phyloP scores from a whole-genome alignment of 495 filamentous ascomycete species.

The Annulohypoxylon maeteangense region DNA sequence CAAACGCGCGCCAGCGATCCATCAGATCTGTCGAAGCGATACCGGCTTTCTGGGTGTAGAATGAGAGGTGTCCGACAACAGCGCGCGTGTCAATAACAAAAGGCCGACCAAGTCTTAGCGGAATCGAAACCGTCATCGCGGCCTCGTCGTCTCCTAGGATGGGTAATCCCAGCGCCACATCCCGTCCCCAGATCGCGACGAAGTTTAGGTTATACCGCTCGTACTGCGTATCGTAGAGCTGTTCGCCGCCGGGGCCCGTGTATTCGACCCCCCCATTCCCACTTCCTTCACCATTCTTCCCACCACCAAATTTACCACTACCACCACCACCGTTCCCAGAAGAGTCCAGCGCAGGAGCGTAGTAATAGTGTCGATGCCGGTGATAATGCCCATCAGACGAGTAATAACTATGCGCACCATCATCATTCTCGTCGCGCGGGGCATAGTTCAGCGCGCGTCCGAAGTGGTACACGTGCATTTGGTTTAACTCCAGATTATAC shows the following conservation, averaged over 20 bases:
- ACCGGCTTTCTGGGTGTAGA: not conserved
- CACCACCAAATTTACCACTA: not conserved
- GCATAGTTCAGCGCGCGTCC: not conserved
- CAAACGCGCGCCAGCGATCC: not conserved
- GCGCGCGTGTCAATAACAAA: not conserved
- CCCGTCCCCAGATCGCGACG: not conserved
- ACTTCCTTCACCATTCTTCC: too few relatives aligned
- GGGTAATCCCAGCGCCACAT: not conserved
- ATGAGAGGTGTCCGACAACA: not conserved
- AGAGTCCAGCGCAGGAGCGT: not conserved
- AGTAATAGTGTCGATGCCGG: not conserved
- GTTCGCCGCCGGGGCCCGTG: not conserved
- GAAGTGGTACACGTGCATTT: not conserved
- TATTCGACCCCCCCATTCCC: too few relatives aligned
- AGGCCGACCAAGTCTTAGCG: not conserved
- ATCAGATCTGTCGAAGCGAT: not conserved
- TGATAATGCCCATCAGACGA: not conserved
- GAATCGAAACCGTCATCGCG: not conserved
- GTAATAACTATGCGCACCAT: not conserved
- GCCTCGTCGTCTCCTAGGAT: not conserved
- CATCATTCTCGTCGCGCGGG: not conserved
- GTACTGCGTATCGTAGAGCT: not conserved
- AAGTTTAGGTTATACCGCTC: not conserved
- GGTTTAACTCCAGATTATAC: not conserved
- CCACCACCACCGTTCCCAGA: not conserved